These are phyloP conservation scores for Cladosporium phlei DNA, from an alignment of 2,329 filamentous ascomycete genomes.

Conservation along the genomic window DNA sequence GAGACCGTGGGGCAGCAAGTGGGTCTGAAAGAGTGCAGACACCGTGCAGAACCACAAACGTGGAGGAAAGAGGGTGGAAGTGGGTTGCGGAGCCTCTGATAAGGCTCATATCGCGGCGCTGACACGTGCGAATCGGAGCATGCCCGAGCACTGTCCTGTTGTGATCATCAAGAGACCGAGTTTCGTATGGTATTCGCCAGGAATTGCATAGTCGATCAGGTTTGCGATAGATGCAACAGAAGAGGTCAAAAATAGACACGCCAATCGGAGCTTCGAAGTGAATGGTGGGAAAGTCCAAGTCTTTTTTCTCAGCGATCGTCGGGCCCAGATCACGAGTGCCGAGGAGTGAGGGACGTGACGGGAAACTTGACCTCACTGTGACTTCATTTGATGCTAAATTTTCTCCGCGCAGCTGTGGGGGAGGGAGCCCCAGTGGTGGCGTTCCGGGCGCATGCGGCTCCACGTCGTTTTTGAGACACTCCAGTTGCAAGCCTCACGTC, in stretches of 20 bases:
- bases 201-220: too few relatives aligned
- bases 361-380: too few relatives aligned
- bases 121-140: not conserved
- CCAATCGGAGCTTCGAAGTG: too few relatives aligned
- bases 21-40: not conserved
- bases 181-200: too few relatives aligned
- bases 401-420: not conserved
- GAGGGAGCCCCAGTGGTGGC: not conserved
- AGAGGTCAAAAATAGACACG: too few relatives aligned
- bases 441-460: not conserved
- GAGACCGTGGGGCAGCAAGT: conserved; percentile 8
- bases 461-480: too few relatives aligned
- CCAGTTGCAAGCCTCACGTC: too few relatives aligned
- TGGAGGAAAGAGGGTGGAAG: conserved; percentile 4
- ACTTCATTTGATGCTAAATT: conserved; percentile 6
- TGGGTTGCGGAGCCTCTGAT: not conserved
- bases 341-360: too few relatives aligned
- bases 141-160: too few relatives aligned
- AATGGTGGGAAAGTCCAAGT: too few relatives aligned
- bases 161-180: too few relatives aligned
- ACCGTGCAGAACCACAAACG: not conserved
- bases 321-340: not conserved
- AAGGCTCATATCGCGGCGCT: not conserved
- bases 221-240: too few relatives aligned
- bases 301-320: not conserved